Evolutionary conservation across 2,329 filamentous ascomycete species (phyloP).

Genomic region (Trichoderma asperellum): DNA sequence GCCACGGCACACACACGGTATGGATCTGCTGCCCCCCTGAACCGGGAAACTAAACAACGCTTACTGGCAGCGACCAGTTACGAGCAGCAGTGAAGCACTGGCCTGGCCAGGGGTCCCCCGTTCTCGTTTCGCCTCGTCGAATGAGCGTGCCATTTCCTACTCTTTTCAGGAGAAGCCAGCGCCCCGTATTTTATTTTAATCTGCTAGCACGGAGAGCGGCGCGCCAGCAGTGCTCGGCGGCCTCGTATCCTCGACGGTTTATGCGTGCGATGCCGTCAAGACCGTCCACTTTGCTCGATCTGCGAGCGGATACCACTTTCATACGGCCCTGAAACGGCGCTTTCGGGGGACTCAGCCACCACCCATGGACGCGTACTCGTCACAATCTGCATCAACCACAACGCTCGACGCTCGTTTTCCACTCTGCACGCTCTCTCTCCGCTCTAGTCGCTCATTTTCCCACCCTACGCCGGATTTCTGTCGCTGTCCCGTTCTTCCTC

Average conservation of each 20-base stretch:
- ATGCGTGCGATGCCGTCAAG: conserved; percentile 5
- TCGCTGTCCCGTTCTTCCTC: conserved; percentile 8
- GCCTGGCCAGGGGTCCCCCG: conserved; percentile 15
- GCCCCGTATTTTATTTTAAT: conserved; percentile 26
- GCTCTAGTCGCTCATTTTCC: conserved; percentile 10
- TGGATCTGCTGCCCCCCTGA: conserved; percentile 2
- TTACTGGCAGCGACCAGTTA: conserved; percentile 8
- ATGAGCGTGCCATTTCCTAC: conserved; percentile 22
- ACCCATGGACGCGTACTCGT: conserved; percentile 24
- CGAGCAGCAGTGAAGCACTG: background rate
- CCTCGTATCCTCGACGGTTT: conserved; percentile 16
- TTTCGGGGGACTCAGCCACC: conserved; percentile 22
- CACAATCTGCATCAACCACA: conserved; percentile 14
- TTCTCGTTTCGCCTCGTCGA: conserved; percentile 26
- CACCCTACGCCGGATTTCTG: conserved; percentile 1
- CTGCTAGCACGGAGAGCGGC: conserved; percentile 21
- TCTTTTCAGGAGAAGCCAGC: conserved; percentile 24
- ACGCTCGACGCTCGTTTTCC: background rate
- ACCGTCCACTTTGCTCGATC: conserved; percentile 21
- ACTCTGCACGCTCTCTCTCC: background rate
- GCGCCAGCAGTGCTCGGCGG: conserved; percentile 1
- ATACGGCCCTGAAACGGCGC: conserved; percentile 26
- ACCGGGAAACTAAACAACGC: conserved; percentile 7
- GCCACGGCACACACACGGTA: conserved; percentile 17
- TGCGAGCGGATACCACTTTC: conserved; percentile 21